Base-by-base conservation (phyloP, 805 yeast species). In the Candida chilensis region DNA sequence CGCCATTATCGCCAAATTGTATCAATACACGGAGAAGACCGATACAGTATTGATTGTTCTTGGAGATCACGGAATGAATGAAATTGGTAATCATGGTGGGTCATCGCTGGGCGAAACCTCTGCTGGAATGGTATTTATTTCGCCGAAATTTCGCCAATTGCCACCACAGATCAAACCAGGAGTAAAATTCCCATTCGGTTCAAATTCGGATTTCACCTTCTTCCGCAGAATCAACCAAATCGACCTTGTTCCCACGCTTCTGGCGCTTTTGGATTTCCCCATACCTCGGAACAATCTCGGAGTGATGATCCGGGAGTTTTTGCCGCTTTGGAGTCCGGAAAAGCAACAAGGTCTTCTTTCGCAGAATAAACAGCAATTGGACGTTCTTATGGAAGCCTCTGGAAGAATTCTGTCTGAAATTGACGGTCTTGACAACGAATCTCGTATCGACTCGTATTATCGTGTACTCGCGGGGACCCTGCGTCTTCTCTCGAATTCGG, bases 51-150 rank as follows among this genome's bases (percentile, higher is more conserved):
- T 90, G 15, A 71, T 88, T 4, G 71, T 88, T 0, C 57, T 83
- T 63, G 97, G 97, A 0, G 97, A 88, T 44, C 97, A 88, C 51
- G 97, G 96, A 4, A 88, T 88, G 96, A 88, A 87, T 47, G 94
- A 87, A 31, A 72, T 81, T 4, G 96, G 96, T 1, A 90, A 88
- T 44, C 97, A 92, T 50, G 99, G 99, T 6, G 99, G 97, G 1
- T 84, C 96, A 0, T 82, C 96, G 3, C 49, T 67, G 0, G 95
- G 96, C 2, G 99, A 92, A 52, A 90, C 96, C 0, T 81, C 87
- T 11, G 80, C 98, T 1, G 96, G 81, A 0, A 44, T 92, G 45
- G 57, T 76, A 1, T 65, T 90, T 26, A 57, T 82, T 0, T 79
- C 96, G 0, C 73, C 78, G 6, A 67, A 68, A 40, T 68, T 87